These are phyloP conservation scores for Pichia scutulata DNA, from an alignment of 805 yeast species.

Conservation along the genomic window DNA sequence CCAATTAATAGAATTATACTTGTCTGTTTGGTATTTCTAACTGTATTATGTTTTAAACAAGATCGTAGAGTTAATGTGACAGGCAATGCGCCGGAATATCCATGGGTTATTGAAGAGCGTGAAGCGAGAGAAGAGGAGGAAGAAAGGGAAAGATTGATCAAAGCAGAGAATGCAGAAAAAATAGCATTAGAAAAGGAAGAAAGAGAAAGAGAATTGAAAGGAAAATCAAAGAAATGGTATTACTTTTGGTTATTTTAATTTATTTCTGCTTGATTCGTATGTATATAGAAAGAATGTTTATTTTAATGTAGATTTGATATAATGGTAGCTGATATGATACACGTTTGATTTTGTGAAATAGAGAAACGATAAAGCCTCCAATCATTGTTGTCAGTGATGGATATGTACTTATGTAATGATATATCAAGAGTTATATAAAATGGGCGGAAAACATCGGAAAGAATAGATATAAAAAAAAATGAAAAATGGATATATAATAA, in stretches of 20 bases:
- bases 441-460: neutral
- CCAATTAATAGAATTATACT: constrained; percentile 49
- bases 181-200: neutral
- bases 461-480: neutral
- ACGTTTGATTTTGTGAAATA: no score
- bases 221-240: constrained; percentile 36
- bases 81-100: constrained; percentile 27
- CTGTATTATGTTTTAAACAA: constrained; percentile 44
- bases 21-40: constrained; percentile 39
- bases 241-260: constrained; percentile 39
- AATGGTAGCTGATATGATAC: neutral
- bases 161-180: neutral
- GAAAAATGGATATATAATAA: neutral
- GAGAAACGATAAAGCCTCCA: no score
- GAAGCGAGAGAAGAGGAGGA: constrained; percentile 11
- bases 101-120: constrained; percentile 18
- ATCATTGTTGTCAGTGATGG: no score
- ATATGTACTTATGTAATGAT: neutral
- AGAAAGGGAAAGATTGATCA: neutral
- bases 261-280: neutral
- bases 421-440: neutral
- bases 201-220: neutral
- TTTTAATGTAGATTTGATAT: neutral
- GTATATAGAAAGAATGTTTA: neutral
- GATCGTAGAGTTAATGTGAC: constrained; percentile 35